Evolutionary conservation across 1,284 basidiomycete genomes (phyloP), one percentile per base, ranked within the genome.

Genomic region (Leccinum solheimii): DNA sequence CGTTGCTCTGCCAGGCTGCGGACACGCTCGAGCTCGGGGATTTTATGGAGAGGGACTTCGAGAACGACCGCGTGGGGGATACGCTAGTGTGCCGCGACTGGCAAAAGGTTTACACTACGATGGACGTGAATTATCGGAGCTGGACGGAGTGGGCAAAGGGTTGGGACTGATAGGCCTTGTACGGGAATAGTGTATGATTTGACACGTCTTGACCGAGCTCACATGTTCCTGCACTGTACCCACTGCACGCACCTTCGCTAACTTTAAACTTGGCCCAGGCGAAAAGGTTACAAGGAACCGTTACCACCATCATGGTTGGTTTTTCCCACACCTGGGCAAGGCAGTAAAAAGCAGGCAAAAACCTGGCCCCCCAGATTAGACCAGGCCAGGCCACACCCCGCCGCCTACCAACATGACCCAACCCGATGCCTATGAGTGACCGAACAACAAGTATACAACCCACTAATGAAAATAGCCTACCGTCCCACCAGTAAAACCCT

Each of bases 41-140:
- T 57, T 73, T 74, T 26, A 63, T 70, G 63, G 56, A 62, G 34
- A 62, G 53, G 55, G 67, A 72, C 58, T 69, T 50, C 19, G 51
- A 62, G 26, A 40, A 57, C 1, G 48, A 67, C 6, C 53, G 67
- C 6, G 61, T 68, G 5, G 70, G 70, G 6, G 66, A 69, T 27
- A 72, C 68, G 6, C 58, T 74, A 30, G 66, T 69, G 16, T 77
- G 76, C 53, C 59, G 62, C 5, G 77, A 77, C 48, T 77, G 74
- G 68, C 60, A 65, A 13, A 54, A 63, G 26, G 66, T 70, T 26
- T 72, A 71, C 51, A 48, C 32, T n/a, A 32, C 8, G 6, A 16
- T 69, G 60, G 58, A 68, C 1, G 51, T 59, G 49, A 66, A 66
- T 45, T 43, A 67, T 30, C 51, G 21, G 19, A 11, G 51, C n/a